phyloP scores from a whole-genome alignment of 768 basidiomycete genomes.

The Suillus plorans region DNA sequence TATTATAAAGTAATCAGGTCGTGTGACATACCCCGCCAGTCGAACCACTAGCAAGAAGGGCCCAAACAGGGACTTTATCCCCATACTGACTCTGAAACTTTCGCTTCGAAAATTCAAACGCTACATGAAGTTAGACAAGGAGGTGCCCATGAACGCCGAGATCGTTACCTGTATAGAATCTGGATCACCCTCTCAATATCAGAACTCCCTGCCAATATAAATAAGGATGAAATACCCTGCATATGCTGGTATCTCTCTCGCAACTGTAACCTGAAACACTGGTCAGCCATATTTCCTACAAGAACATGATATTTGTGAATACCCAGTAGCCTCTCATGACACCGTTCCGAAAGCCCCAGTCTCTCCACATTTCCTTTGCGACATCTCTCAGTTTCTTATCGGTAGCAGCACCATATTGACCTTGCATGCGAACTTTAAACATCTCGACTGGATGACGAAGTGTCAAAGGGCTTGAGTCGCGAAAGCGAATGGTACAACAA shows the following conservation, averaged over 20 bases:
- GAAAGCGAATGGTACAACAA: conserved; percentile 11
- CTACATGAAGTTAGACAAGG: conserved; percentile 31
- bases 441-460: conserved; percentile 71
- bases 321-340: conserved; percentile 99
- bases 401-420: conserved; percentile 79
- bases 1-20: conserved; percentile 5
- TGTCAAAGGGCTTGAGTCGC: background rate
- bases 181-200: conserved; percentile 24
- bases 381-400: conserved; percentile 79
- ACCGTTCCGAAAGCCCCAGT: conserved; percentile 85
- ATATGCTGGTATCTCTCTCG: conserved; percentile 94
- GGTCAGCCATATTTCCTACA: background rate
- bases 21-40: conserved; percentile 68
- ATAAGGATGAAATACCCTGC: conserved; percentile 52
- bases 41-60: conserved; percentile 77
- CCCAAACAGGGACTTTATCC: conserved; percentile 76
- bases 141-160: background rate
- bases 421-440: conserved; percentile 99
- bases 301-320: conserved; percentile 3
- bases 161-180: conserved; percentile 63
- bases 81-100: conserved; percentile 66
- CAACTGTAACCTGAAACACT: conserved; percentile 71
- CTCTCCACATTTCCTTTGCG: conserved; percentile 77
- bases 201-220: background rate
- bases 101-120: conserved; percentile 89